Conservation (phyloP, 257 asterid species). For the Rhazya stricta region DNA sequence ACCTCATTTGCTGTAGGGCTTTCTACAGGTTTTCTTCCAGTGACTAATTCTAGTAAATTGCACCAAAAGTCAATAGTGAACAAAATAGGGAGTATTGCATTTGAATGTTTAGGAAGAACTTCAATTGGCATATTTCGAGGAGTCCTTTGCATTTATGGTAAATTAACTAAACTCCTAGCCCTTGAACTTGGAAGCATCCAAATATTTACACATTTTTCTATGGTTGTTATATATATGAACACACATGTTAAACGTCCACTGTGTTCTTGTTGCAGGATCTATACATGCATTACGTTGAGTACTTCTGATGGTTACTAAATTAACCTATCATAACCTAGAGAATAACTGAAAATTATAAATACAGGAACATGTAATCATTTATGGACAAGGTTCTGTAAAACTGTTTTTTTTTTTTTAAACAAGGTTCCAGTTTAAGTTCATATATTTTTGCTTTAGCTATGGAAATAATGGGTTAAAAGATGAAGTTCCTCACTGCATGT, state of each 20-base stretch:
- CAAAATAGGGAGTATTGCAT: slow-evolving; percentile 90
- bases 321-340: too few species aligned
- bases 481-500: too few species aligned
- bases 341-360: too few species aligned
- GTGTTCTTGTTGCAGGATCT: not conserved
- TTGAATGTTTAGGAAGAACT: not conserved
- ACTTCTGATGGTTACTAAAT: not conserved
- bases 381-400: too few species aligned
- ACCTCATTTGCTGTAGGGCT: slow-evolving; percentile 53
- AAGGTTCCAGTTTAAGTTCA: too few species aligned
- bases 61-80: slow-evolving; percentile 78
- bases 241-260: not conserved
- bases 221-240: not conserved
- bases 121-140: not conserved
- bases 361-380: too few species aligned
- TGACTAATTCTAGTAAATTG: slow-evolving; percentile 74
- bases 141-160: not conserved
- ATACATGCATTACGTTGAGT: not conserved
- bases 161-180: not conserved
- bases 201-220: not conserved
- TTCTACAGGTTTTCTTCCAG: slow-evolving; percentile 88
- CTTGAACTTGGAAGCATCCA: not conserved
- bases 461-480: too few species aligned
- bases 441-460: too few species aligned
- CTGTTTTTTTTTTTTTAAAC: too few species aligned